Evolutionary conservation across 352 stramenopile genomes (phyloP).

Genomic region (Phytophthora agathidicida): DNA sequence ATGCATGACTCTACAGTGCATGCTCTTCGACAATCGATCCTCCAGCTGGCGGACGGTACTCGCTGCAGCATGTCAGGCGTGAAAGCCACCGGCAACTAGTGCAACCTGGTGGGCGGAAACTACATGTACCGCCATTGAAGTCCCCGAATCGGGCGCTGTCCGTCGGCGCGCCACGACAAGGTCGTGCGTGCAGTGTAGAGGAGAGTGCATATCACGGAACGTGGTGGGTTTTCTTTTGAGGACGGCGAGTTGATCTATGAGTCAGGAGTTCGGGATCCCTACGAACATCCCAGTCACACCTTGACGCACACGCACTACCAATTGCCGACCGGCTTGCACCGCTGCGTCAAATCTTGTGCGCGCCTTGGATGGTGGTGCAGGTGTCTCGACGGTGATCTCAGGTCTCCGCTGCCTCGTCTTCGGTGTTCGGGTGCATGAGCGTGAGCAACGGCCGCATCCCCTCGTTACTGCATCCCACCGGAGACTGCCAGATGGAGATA

Average conservation of each 20-base stretch:
- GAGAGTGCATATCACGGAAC: not conserved
- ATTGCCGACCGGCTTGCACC: not conserved
- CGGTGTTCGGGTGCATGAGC: slow-evolving; percentile 9
- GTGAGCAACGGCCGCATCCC: not conserved
- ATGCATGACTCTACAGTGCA: too few relatives aligned
- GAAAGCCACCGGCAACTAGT: too few relatives aligned
- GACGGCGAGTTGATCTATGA: not conserved
- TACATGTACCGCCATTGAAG: too few relatives aligned
- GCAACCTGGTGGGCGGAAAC: too few relatives aligned
- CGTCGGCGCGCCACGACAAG: too few relatives aligned
- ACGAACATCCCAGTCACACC: not conserved
- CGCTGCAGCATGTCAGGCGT: too few relatives aligned
- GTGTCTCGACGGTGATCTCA: slow-evolving; percentile 9
- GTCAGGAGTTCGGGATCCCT: not conserved
- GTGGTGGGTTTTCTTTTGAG: not conserved
- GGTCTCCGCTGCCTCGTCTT: slow-evolving; percentile 3
- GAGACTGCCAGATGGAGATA: slow-evolving; percentile 12
- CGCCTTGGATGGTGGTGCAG: not conserved
- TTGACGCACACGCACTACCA: not conserved
- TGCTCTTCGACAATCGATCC: too few relatives aligned
- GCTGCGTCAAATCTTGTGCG: not conserved
- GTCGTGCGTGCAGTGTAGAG: not conserved
- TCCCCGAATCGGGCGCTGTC: not conserved
- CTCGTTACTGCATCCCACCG: slow-evolving; percentile 10
- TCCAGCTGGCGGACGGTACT: too few relatives aligned